phyloP scores from a whole-genome alignment of 306 rosid genomes.

The Hippophae tibetana region DNA sequence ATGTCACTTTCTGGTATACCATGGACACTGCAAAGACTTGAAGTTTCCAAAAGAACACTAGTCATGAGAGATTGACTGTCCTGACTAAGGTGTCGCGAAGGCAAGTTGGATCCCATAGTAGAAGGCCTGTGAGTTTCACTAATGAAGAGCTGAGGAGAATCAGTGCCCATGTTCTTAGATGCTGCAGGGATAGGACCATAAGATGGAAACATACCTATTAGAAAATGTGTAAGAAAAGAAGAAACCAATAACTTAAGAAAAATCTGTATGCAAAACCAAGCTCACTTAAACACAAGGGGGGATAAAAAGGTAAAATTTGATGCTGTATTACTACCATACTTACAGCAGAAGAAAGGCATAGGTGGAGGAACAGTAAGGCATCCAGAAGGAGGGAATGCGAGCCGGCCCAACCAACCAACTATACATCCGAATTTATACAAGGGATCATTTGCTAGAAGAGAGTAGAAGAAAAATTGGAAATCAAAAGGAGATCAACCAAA shows the following conservation, averaged over 20 bases:
- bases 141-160: not conserved
- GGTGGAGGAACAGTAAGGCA: conserved; percentile 9
- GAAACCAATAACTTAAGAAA: not conserved
- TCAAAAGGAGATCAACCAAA: not conserved
- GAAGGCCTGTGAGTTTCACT: conserved; percentile 1
- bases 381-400: conserved; percentile 23
- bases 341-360: conserved; percentile 16
- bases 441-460: not conserved
- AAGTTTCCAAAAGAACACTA: conserved; percentile 7
- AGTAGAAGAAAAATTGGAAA: not conserved
- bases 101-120: not conserved
- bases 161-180: not conserved
- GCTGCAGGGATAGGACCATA: conserved; percentile 8
- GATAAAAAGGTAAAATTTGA: not conserved
- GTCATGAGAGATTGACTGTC: not conserved
- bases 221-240: not conserved
- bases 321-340: not conserved
- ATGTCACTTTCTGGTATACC: conserved; percentile 1
- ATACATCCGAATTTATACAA: not conserved
- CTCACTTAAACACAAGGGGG: not conserved
- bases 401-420: conserved; percentile 20
- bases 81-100: not conserved
- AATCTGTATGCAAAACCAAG: not conserved
- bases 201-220: conserved; percentile 18
- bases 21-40: conserved; percentile 1